Evolutionary conservation across 1,284 basidiomycete genomes (phyloP).

Genomic region (Trametes sp.): DNA sequence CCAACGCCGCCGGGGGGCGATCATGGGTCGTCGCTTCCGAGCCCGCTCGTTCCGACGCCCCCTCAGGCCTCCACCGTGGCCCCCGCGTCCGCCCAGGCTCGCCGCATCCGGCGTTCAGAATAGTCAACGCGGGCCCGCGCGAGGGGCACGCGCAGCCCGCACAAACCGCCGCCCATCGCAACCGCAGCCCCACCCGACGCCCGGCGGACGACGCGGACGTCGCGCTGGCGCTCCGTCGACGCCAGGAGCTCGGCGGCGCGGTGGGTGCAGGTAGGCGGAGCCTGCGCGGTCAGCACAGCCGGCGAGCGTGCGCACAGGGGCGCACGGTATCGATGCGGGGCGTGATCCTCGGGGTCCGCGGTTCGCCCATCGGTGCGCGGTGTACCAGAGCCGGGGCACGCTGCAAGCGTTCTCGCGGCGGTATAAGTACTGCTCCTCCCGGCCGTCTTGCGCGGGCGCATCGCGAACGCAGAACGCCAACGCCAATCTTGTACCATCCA

Average conservation of each 20-base stretch:
- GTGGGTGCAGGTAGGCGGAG: too few relatives aligned
- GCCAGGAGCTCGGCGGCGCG: background rate
- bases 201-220: background rate
- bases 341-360: slow-evolving; percentile 34
- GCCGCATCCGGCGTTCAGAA: slow-evolving; percentile 1
- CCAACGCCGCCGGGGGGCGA: background rate
- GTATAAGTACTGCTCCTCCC: slow-evolving; percentile 24
- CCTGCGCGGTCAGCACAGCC: too few relatives aligned
- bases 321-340: slow-evolving; percentile 18
- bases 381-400: slow-evolving; percentile 19
- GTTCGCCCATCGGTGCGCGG: slow-evolving; percentile 23
- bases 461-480: background rate
- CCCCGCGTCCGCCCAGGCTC: background rate
- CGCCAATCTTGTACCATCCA: background rate
- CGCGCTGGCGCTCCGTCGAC: background rate
- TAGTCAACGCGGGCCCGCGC: slow-evolving; percentile 1
- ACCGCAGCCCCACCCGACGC: background rate
- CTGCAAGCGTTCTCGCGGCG: slow-evolving; percentile 18
- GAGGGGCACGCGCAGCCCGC: background rate
- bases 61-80: background rate
- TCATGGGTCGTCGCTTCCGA: slow-evolving; percentile 3
- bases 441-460: background rate
- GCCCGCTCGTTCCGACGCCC: background rate
- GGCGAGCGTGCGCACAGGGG: slow-evolving; percentile 21
- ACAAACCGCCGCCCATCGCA: background rate